Percentiles rank a stretch among this genome's conserved stretches.
These are phyloP conservation scores for Debaryomyces sp. DNA, from an alignment of 1,139 yeast genomes.

Conservation along the genomic window DNA sequence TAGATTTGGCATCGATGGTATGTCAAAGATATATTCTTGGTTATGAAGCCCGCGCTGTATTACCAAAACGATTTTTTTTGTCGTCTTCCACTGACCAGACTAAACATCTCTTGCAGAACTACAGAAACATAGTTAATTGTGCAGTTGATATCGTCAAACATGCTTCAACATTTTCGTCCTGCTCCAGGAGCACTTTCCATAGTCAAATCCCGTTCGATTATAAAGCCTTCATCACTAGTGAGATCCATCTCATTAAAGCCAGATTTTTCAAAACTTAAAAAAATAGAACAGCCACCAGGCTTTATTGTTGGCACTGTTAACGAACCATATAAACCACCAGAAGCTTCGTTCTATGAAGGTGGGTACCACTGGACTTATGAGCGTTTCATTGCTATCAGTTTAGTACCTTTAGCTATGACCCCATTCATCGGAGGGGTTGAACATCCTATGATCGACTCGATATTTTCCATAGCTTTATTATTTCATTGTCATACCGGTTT, in stretches of 20 bases:
- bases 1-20: background rate
- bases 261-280: slow-evolving; percentile 46
- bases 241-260: slow-evolving; percentile 44
- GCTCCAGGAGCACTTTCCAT: slow-evolving; percentile 1
- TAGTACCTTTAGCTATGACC: slow-evolving; percentile 64
- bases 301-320: slow-evolving; percentile 73
- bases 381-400: slow-evolving; percentile 56
- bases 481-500: slow-evolving; percentile 73
- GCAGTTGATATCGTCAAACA: background rate
- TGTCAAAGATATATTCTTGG: background rate
- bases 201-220: background rate
- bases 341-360: slow-evolving; percentile 58
- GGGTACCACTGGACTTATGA: slow-evolving; percentile 77
- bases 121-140: background rate
- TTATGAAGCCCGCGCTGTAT: background rate
- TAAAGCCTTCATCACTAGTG: slow-evolving; percentile 1
- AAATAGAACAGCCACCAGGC: slow-evolving; percentile 78
- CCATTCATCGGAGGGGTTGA: slow-evolving; percentile 61
- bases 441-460: slow-evolving; percentile 57
- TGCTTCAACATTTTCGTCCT: slow-evolving; percentile 6
- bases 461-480: slow-evolving; percentile 56
- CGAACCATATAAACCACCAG: slow-evolving; percentile 69
- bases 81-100: background rate
- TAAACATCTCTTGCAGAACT: background rate
- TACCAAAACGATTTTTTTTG: slow-evolving; percentile 6